Percentiles rank a stretch among this genome's conserved stretches.
Evolutionary conservation across 176 grass and related monocot species (phyloP).

Genomic region (Oryza glaberrima): DNA sequence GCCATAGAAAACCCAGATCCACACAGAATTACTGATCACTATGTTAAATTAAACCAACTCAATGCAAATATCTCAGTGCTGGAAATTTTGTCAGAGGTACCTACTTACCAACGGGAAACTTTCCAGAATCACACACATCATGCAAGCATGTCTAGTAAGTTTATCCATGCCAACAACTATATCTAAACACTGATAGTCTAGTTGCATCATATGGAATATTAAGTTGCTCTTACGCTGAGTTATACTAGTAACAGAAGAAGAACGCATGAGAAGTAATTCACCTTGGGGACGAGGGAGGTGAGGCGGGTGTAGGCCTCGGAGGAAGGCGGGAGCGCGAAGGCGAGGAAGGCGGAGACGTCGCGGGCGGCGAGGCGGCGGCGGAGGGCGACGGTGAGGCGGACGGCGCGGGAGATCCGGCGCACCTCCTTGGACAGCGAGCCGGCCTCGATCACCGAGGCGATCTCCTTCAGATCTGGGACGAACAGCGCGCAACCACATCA

Average conservation of each 20-base stretch:
- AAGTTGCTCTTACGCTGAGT: background rate
- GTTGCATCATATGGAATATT: background rate
- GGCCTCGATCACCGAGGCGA: constrained; percentile 66
- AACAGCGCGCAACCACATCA: background rate
- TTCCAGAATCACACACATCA: background rate
- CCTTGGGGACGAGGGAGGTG: constrained; percentile 62
- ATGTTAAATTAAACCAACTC: background rate
- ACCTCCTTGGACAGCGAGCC: constrained; percentile 80
- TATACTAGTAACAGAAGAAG: too few species aligned
- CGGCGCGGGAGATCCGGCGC: constrained; percentile 75
- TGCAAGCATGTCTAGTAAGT: background rate
- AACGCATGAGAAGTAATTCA: background rate
- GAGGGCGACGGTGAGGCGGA: constrained; percentile 74
- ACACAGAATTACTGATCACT: background rate
- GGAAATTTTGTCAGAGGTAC: background rate
- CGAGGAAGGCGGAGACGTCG: constrained; percentile 61
- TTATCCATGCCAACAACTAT: background rate
- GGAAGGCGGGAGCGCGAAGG: constrained; percentile 47
- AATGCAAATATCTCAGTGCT: too few species aligned
- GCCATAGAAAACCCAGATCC: background rate
- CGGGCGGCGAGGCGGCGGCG: constrained; percentile 59
- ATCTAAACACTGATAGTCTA: background rate
- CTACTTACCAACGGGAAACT: background rate
- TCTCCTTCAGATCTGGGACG: constrained; percentile 79
- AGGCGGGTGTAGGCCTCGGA: constrained; percentile 72